Conservation (phyloP, 73 alveolate genomes). For the Symbiodinium pilosum region DNA sequence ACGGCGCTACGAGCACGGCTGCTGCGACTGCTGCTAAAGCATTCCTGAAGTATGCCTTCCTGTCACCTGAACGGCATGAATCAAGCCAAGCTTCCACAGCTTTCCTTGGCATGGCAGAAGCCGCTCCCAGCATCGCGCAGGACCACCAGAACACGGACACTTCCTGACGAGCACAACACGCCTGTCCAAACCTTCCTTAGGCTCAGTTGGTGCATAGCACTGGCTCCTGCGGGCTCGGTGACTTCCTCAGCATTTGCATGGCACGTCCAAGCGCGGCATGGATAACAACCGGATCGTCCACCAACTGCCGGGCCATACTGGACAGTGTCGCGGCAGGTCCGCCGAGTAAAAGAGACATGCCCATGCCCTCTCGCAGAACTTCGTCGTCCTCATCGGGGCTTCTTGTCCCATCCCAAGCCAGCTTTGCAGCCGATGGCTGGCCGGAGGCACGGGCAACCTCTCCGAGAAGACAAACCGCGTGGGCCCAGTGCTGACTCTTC, state of each 20-base stretch:
- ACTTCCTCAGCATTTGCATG: neutral
- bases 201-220: neutral
- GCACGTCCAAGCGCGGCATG: conserved; percentile 23
- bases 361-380: neutral
- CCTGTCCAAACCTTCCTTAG: no score
- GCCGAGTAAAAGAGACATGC: no score
- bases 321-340: neutral
- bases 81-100: neutral
- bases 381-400: no score
- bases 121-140: conserved; percentile 54
- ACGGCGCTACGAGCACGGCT: no score
- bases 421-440: no score
- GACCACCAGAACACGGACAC: conserved; percentile 43
- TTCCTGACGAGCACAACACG: conserved; percentile 42
- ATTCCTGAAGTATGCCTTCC: neutral
- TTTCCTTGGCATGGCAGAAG: no score
- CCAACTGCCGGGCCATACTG: conserved; percentile 44
- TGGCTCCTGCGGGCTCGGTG: conserved; percentile 32
- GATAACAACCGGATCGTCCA: conserved; percentile 38
- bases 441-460: no score
- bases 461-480: neutral
- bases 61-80: neutral
- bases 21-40: neutral
- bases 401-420: no score
- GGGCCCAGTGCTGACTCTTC: neutral